phyloP scores from a whole-genome alignment of 2,329 filamentous ascomycete genomes.

The Penicillium paneum region DNA sequence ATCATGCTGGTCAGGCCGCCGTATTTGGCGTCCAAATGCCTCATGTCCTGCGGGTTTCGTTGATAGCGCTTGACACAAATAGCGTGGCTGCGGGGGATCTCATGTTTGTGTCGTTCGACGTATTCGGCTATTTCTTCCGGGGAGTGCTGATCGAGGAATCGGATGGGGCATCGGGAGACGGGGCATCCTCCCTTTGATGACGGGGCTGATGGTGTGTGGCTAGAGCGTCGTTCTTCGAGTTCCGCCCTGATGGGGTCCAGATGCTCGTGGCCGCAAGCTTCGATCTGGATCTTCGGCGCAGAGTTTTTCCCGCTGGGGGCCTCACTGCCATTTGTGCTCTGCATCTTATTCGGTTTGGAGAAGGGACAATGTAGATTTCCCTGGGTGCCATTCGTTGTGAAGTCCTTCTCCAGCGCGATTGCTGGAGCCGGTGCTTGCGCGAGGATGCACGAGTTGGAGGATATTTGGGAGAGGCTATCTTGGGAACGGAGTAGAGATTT shows the following conservation, averaged over 20 bases:
- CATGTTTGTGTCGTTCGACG: slow-evolving; percentile 92
- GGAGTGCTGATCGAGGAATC: slow-evolving; percentile 86
- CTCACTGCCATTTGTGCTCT: slow-evolving; percentile 29
- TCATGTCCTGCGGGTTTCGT: slow-evolving; percentile 78
- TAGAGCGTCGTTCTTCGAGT: slow-evolving; percentile 45
- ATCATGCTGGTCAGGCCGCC: slow-evolving; percentile 93
- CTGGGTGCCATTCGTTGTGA: slow-evolving; percentile 79
- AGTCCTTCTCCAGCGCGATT: slow-evolving; percentile 77
- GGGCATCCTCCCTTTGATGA: slow-evolving; percentile 63
- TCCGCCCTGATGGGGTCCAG: slow-evolving; percentile 56
- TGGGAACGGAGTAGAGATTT: slow-evolving; percentile 34
- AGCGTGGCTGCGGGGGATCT: slow-evolving; percentile 88
- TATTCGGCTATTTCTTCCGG: slow-evolving; percentile 91
- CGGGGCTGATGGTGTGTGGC: slow-evolving; percentile 38
- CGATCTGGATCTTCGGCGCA: slow-evolving; percentile 41
- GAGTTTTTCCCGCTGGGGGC: slow-evolving; percentile 39
- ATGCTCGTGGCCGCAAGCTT: slow-evolving; percentile 53
- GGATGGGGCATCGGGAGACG: slow-evolving; percentile 76
- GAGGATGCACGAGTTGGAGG: slow-evolving; percentile 41
- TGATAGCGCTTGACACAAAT: slow-evolving; percentile 88
- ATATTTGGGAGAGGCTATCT: slow-evolving; percentile 30
- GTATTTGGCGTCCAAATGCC: slow-evolving; percentile 90
- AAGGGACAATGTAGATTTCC: slow-evolving; percentile 81
- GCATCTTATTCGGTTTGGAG: slow-evolving; percentile 50
- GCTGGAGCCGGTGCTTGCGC: slow-evolving; percentile 56